Conservation (phyloP, 139 green algal species). For the Coccomyxa sp. region DNA sequence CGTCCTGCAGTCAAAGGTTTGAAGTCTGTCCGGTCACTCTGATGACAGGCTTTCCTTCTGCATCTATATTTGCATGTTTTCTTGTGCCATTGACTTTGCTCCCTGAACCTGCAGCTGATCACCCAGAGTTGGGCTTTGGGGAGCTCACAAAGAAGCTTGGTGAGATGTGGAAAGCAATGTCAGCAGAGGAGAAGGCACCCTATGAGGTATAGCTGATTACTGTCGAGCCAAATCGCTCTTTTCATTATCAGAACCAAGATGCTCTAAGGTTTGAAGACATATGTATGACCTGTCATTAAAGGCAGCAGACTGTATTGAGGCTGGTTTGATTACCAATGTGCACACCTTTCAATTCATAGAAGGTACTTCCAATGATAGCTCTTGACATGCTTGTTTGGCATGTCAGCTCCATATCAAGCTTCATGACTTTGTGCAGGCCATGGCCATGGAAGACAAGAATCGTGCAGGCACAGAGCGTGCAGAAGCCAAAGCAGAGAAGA, state of each 20-base stretch:
- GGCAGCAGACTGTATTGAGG: not conserved
- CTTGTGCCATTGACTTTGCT: not conserved
- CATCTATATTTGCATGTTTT: not conserved
- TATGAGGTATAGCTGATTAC: constrained; percentile 3
- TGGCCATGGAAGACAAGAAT: constrained; percentile 18
- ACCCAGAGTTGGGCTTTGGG: constrained; percentile 13
- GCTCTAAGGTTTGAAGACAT: not conserved
- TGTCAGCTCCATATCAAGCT: too few relatives aligned
- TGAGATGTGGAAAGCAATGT: constrained; percentile 15
- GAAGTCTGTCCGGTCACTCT: not conserved
- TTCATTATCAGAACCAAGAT: not conserved
- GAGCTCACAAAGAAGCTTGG: constrained; percentile 24
- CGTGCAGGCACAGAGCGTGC: constrained; percentile 5
- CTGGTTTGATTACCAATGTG: not conserved
- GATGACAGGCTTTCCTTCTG: not conserved
- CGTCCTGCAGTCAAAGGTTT: constrained; percentile 15
- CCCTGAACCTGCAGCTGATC: constrained; percentile 10
- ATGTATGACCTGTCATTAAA: not conserved
- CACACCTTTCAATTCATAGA: not conserved
- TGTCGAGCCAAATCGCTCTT: not conserved
- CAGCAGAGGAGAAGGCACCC: constrained; percentile 18
- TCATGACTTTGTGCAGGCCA: not conserved
- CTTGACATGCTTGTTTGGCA: too few relatives aligned
- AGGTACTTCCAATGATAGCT: not conserved
- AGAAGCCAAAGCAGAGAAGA: not conserved